Evolutionary conservation across 352 stramenopile species (phyloP).

Genomic region (Phytophthora cajani): DNA sequence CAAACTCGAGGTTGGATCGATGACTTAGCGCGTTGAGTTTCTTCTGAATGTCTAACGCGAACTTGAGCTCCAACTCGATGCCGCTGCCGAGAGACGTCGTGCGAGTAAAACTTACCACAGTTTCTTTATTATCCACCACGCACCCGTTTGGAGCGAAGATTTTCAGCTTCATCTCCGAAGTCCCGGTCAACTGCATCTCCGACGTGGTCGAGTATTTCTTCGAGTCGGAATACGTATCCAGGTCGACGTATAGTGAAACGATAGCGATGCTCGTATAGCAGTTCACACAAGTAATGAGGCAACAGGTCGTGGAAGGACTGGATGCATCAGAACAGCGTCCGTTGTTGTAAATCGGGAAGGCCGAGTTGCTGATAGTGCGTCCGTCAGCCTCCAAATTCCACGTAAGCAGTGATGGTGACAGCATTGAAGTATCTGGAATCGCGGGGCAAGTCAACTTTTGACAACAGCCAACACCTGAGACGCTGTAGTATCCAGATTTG

Average conservation of each 20-base stretch:
- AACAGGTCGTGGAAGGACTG: not conserved
- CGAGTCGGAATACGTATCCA: not conserved
- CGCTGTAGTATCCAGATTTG: not conserved
- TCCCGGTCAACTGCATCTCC: not conserved
- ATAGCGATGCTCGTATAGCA: not conserved
- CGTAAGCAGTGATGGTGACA: not conserved
- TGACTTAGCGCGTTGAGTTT: not conserved
- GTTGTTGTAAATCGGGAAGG: conserved; percentile 1
- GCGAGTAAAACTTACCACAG: not conserved
- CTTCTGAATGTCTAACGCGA: not conserved
- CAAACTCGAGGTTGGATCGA: conserved; percentile 1
- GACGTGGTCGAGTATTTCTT: not conserved
- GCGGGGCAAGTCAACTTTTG: not conserved
- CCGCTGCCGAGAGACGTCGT: not conserved
- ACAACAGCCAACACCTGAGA: not conserved
- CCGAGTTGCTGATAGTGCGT: not conserved
- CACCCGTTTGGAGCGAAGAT: not conserved
- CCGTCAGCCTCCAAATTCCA: not conserved
- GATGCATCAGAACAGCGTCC: not conserved
- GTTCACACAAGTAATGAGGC: not conserved
- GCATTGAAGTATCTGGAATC: not conserved
- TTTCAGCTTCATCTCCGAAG: not conserved
- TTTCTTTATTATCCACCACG: conserved; percentile 1
- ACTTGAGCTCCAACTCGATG: not conserved
- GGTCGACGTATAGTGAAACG: not conserved